Percentiles rank a stretch among this genome's conserved stretches.
These are phyloP conservation scores for Castanopsis chinensis DNA, from an alignment of 306 rosid species.

Conservation along the genomic window DNA sequence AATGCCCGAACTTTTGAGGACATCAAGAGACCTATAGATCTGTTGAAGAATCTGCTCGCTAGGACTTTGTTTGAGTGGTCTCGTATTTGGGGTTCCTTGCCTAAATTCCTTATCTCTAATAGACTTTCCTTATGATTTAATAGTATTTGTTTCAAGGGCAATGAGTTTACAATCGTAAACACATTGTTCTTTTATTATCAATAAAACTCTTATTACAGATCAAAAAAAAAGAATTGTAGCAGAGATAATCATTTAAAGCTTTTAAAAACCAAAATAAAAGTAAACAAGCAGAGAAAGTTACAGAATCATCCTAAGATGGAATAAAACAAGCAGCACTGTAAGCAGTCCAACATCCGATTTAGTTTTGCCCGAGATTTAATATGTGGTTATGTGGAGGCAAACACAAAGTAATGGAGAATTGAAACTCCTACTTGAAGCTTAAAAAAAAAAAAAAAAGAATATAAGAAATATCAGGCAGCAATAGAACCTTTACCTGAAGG, in stretches of 20 bases:
- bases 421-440: not conserved
- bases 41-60: no score
- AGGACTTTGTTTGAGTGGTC: no score
- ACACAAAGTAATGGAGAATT: not conserved
- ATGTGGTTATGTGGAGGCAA: not conserved
- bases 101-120: no score
- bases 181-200: no score
- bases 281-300: not conserved
- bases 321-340: not conserved
- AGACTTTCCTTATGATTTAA: no score
- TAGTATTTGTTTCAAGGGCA: no score
- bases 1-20: no score
- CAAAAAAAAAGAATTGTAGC: not conserved
- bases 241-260: not conserved
- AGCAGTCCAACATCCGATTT: not conserved
- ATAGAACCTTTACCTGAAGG: slow-evolving; percentile 69
- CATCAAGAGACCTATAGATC: no score
- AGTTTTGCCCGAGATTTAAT: not conserved
- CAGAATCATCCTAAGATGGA: not conserved
- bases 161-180: no score
- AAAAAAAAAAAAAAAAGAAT: not conserved
- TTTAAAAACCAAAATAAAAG: not conserved
- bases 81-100: no score
- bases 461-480: not conserved
- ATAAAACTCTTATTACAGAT: no score